Base-by-base conservation (phyloP, 768 basidiomycete species). In the Dacryopinax spathularia region DNA sequence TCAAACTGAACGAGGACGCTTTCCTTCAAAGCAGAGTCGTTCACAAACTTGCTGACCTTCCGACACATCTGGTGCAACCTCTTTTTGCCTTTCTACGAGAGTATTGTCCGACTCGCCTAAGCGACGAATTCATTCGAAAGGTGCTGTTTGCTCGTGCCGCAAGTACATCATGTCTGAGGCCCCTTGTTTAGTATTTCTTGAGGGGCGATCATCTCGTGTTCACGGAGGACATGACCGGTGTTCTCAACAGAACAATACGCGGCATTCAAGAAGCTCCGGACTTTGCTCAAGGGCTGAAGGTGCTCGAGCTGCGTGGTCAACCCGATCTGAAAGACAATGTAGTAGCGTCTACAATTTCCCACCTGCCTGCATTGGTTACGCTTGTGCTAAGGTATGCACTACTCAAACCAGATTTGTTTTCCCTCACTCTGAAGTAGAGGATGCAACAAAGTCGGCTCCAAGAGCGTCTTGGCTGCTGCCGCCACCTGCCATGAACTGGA, bases 371-470 rank as follows among this genome's bases (percentile, higher is more conserved):
- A 15, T 73, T 87, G 39, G 76, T 74, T 36, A 70, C 76, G 2
- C 73, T 88, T 15, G 76, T 79, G 20, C 75, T 88, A 65, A 76
- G 84, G 87, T 87, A 74, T 70, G 70, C 60, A 60, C 16, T 29
- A 18, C 62, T 60, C n/a, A n/a, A n/a, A n/a, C n/a, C n/a, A n/a
- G n/a, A n/a, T n/a, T n/a, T 9, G 22, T 65, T 39, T 66, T 64
- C 48, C 65, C 60, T 66, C 60, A 62, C 61, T 33, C 37, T 63
- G 31, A 6, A 6, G 31, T 69, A 88, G 86, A 2, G 84, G 82
- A 25, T 86, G 84, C 69, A 75, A 79, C 10, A 82, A 82, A 69
- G 85, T 82, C 12, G 79, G 81, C 5, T 64, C 76, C 2, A 75
- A 78, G 66, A 81, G 84, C 1, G 73, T 78, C 34, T 72, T 76